Percentiles rank a stretch among this genome's conserved stretches.
These are phyloP conservation scores for Globisporangium barbulae DNA, from an alignment of 352 stramenopile species.

Conservation along the genomic window DNA sequence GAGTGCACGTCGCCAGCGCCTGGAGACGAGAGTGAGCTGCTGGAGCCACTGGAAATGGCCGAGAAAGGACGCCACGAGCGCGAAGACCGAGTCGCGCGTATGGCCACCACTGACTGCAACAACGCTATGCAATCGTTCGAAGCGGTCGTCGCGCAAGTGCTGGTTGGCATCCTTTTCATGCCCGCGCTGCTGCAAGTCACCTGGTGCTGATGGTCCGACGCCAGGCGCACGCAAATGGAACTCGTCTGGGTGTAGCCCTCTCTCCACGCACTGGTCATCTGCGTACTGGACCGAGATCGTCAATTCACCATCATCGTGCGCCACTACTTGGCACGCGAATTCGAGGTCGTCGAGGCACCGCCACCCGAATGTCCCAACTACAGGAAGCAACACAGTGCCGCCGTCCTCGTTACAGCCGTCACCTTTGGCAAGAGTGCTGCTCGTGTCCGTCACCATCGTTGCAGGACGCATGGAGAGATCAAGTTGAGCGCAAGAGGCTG, in stretches of 20 bases:
- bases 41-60: constrained; percentile 20
- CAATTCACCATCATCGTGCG: not conserved
- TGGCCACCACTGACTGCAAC: not conserved
- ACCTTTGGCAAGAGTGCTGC: not conserved
- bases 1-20: constrained; percentile 9
- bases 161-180: not conserved
- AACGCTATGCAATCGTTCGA: not conserved
- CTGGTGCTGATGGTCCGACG: not conserved
- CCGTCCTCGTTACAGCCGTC: not conserved
- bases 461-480: not conserved
- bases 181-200: not conserved
- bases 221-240: constrained; percentile 7
- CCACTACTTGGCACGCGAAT: constrained; percentile 29
- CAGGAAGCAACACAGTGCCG: not conserved
- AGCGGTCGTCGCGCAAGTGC: not conserved
- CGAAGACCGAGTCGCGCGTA: not conserved
- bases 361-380: constrained; percentile 16
- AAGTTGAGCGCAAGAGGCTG: not conserved
- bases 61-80: constrained; percentile 13
- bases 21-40: constrained; percentile 14
- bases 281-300: constrained; percentile 26
- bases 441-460: not conserved
- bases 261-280: constrained; percentile 27
- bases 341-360: constrained; percentile 26
- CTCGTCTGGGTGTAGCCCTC: constrained; percentile 23